These are phyloP conservation scores for Pisolithus orientalis DNA, from an alignment of 768 basidiomycete genomes.

Conservation along the genomic window DNA sequence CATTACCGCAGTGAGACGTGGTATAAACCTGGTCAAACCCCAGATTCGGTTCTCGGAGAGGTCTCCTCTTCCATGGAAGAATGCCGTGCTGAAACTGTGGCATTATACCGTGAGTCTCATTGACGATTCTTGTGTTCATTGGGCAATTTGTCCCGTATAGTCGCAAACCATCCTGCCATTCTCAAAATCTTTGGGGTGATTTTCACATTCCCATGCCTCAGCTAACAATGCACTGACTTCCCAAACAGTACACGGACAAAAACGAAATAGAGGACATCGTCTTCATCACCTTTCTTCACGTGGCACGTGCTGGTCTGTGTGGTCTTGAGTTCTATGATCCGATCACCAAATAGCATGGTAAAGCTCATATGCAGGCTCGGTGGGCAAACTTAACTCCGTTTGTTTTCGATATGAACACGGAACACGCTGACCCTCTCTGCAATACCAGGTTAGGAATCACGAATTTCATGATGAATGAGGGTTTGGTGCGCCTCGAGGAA, in stretches of 20 bases:
- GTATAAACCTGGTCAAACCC: conserved; percentile 86
- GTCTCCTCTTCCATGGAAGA: conserved; percentile 91
- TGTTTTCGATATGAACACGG: background rate
- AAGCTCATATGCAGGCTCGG: conserved; percentile 90
- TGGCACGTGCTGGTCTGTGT: conserved; percentile 79
- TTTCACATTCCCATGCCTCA: background rate
- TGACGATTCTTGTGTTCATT: background rate
- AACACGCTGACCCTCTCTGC: background rate
- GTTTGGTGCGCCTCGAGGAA: conserved; percentile 66
- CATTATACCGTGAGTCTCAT: conserved; percentile 58
- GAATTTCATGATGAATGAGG: conserved; percentile 66
- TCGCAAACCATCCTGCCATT: conserved; percentile 70
- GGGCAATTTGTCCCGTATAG: conserved; percentile 28
- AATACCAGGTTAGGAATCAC: conserved; percentile 67
- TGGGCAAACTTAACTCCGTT: conserved; percentile 24
- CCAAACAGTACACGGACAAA: conserved; percentile 52
- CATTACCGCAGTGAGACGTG: conserved; percentile 53
- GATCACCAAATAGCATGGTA: conserved; percentile 72
- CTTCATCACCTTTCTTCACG: conserved; percentile 73
- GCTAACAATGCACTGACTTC: background rate
- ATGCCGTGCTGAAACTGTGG: conserved; percentile 87
- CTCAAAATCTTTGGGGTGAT: conserved; percentile 74
- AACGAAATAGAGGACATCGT: conserved; percentile 74
- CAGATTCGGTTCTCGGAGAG: conserved; percentile 77
- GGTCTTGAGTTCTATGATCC: conserved; percentile 85